Base-by-base conservation (phyloP, 305 asterid genomes). In the Plantago lanceolata region DNA sequence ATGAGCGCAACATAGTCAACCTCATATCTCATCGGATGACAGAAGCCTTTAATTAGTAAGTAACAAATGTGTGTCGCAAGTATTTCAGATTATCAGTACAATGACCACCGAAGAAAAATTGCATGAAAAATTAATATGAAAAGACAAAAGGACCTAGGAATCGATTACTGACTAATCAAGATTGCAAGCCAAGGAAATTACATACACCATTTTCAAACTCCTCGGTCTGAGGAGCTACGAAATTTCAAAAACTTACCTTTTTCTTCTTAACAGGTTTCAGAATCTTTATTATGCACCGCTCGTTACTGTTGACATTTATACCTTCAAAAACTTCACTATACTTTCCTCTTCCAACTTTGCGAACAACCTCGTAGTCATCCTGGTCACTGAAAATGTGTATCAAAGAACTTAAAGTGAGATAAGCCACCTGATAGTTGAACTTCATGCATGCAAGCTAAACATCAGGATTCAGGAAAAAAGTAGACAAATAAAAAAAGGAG, bases 291-390 rank as follows among this genome's bases (percentile, higher is more conserved):
- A 90, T 68, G 79, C 97, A 90, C 68, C 75, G 69, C 57, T 90
- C 97, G 21, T 84, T 85, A 83, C 65, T 81, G 73, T 78, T 87
- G 59, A 87, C 90, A 76, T 84, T 84, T 69, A 87, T 71, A 31
- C 97, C 97, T 84, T 90, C 97, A 76, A 90, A 90, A 18, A 90
- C 97, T 68, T 90, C 97, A 60, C 97, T 90, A 77, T 90, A 90
- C 70, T 90, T 90, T 53, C 97, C 97, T 81, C 96, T 90, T 63
- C 97, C 97, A 24, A 85, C 97, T 78, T 88, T 90, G 45, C 97
- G 88, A 69, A 90, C 95, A 61, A 90, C 95, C 74, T 90, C 97
- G 59, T 90, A 90, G 59, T 88, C 96, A 76, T 88, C 97, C 77
- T 90, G 97, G 51, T 88, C 95, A 26, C 97, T 90, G 82, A 53